Base-by-base conservation (phyloP, 371 early-diverging fungal genomes). In the Mucor sp. region DNA sequence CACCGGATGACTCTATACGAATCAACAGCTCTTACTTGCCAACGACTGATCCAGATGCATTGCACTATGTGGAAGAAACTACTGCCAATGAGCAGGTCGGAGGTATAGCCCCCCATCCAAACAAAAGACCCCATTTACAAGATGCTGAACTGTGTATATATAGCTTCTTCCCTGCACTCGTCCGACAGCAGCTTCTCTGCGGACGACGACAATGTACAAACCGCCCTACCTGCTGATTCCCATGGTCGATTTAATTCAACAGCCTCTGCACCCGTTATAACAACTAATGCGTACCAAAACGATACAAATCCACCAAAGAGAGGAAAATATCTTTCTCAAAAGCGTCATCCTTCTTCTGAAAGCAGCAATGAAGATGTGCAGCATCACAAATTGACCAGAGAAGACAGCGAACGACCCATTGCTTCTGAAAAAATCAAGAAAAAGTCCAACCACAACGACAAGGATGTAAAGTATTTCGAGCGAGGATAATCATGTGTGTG, bases 361-460 rank as follows among this genome's bases (percentile, higher is more conserved):
- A 74, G 67, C 33, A 79, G 74, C 61, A 81, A 72, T 71, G 70
- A 67, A 30, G 70, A 68, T 48, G 71, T 72, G 1, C 72, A 79
- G 19, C 82, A 82, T 60, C 77, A 77, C 48, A 77, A 79, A 72
- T 60, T 83, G 60, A 83, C 83, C 15, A 66, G 83, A 65, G 81
- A 83, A 60, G 83, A 83, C 60, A 83, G 81, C 47, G 81, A 80
- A 58, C 67, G 79, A 19, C 83, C 83, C 2, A 83, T 83, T 75
- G 83, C 83, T 15, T 83, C 83, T 62, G 83, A 83, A 69, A 83
- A 83, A 58, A 83, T 83, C 17, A 83, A 83, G 67, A 80, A 80
- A 64, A 80, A 77, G 57, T 74, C 77, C 12, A 71, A 69, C n/a
- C 69, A 70, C 39, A 65, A 65, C 28, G 78, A 78, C n/a, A 75